Conservation (phyloP, 805 yeast species). For the Wickerhamiella musiphila region DNA sequence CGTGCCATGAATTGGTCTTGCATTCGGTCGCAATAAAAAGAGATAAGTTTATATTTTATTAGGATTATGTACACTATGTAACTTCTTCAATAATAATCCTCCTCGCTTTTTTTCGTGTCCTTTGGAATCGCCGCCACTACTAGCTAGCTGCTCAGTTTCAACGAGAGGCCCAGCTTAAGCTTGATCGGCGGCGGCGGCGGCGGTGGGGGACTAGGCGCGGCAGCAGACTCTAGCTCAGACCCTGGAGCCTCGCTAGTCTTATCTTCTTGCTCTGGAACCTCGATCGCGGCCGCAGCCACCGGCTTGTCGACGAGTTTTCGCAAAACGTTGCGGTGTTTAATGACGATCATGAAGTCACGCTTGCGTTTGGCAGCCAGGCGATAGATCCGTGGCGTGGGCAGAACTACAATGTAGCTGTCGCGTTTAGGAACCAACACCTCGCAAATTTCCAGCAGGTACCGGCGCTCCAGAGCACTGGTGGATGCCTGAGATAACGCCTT, state of each 20-base stretch:
- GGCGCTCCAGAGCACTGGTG: constrained; percentile 39
- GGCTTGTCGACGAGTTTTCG: constrained; percentile 5
- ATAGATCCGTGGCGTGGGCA: constrained; percentile 52
- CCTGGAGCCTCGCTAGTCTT: background rate
- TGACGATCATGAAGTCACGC: constrained; percentile 24
- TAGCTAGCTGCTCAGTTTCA: too few relatives aligned
- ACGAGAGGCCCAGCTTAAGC: constrained; percentile 1
- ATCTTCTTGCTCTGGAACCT: too few relatives aligned
- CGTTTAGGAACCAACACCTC: constrained; percentile 46
- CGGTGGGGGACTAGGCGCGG: background rate
- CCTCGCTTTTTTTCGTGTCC: too few relatives aligned
- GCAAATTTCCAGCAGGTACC: constrained; percentile 45
- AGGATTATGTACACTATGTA: too few relatives aligned
- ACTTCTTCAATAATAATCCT: too few relatives aligned
- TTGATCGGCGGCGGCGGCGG: constrained; percentile 1
- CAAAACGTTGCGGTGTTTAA: constrained; percentile 24
- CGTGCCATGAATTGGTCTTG: background rate
- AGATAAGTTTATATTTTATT: too few relatives aligned
- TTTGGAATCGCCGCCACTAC: too few relatives aligned
- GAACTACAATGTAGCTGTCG: constrained; percentile 41
- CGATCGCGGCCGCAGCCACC: background rate
- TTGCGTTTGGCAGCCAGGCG: constrained; percentile 45
- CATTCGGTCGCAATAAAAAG: too few relatives aligned
- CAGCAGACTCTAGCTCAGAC: background rate
- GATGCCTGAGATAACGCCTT: constrained; percentile 40